Evolutionary conservation across 2,329 filamentous ascomycete species (phyloP).

Genomic region (Exophiala phaeomuriformis): DNA sequence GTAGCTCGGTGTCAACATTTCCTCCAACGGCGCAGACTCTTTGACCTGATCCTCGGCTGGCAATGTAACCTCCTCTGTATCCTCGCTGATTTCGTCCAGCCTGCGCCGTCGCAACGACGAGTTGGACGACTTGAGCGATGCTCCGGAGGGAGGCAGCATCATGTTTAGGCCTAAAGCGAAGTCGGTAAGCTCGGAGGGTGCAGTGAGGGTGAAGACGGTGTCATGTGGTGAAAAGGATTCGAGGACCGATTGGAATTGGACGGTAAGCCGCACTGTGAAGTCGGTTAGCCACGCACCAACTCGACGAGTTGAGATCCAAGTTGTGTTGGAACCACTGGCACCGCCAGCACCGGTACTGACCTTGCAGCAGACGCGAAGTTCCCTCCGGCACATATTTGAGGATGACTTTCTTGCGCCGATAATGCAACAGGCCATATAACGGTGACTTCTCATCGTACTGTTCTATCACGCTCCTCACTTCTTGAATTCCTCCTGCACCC

Average conservation of each 20-base stretch:
- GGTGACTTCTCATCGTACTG: constrained; percentile 78
- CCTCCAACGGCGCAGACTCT: constrained; percentile 44
- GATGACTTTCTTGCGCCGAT: constrained; percentile 80
- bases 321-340: background rate
- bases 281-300: constrained; percentile 2
- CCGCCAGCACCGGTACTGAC: constrained; percentile 45
- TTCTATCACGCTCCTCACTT: constrained; percentile 70
- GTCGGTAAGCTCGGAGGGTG: constrained; percentile 74
- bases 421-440: constrained; percentile 84
- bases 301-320: background rate
- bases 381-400: constrained; percentile 89
- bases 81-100: constrained; percentile 88
- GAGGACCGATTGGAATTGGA: constrained; percentile 56
- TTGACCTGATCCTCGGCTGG: constrained; percentile 45
- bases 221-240: constrained; percentile 77
- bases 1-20: constrained; percentile 22
- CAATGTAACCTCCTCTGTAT: constrained; percentile 43
- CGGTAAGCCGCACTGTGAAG: constrained; percentile 66
- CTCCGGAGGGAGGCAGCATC: constrained; percentile 78
- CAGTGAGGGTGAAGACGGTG: constrained; percentile 68
- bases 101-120: constrained; percentile 70
- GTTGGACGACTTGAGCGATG: constrained; percentile 75
- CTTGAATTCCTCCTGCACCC: constrained; percentile 74
- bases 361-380: constrained; percentile 85
- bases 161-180: constrained; percentile 80